Evolutionary conservation across 2,329 filamentous ascomycete genomes (phyloP), one percentile per base, ranked within the genome.

Genomic region (Harringtonia aguacate): DNA sequence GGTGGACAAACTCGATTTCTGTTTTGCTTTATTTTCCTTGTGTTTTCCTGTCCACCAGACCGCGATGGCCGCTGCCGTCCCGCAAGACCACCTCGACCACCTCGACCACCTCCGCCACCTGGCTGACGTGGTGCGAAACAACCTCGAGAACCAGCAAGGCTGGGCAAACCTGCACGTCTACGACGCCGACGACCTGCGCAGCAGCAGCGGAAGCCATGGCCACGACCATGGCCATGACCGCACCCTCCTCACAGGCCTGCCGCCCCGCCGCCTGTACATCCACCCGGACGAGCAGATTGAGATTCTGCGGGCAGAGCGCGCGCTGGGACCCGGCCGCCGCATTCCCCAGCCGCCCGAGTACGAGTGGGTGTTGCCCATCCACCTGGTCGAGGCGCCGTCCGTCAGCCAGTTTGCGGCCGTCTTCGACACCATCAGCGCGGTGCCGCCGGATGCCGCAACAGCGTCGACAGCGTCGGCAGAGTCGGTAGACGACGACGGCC

Each of bases 221-320:
- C 5, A 35, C 8, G 18, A 35, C 21, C 9, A 20, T 17, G 30
- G 20, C n/a, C 14, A 20, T 20, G 29, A 14, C 14, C 73, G 84
- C 18, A 77, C 79, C 7, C 60, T 90, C 42, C 70, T 92, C 45
- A 81, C 77, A 20, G 86, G 86, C 22, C 64, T 89, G 4, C 84
- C 86, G 2, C 84, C 85, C 1, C 72, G 75, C 36, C 75, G 81
- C 37, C 70, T 88, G 35, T 90, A 92, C 61, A 69, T 85, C 41
- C 84, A 92, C 56, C 85, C 86, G 2, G 86, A 92, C 59, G 85
- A 89, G 63, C 86, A 90, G 63, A 79, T 86, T 51, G 79, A 77
- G 50, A 72, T 84, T 44, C 68, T 89, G 44, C 79, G 81, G 52
- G 68, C 71, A 27, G 76, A 79, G 50, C 68, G 70, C 50, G 61